phyloP scores from a whole-genome alignment of 352 stramenopile species.

The Globisporangium megalacanthum region DNA sequence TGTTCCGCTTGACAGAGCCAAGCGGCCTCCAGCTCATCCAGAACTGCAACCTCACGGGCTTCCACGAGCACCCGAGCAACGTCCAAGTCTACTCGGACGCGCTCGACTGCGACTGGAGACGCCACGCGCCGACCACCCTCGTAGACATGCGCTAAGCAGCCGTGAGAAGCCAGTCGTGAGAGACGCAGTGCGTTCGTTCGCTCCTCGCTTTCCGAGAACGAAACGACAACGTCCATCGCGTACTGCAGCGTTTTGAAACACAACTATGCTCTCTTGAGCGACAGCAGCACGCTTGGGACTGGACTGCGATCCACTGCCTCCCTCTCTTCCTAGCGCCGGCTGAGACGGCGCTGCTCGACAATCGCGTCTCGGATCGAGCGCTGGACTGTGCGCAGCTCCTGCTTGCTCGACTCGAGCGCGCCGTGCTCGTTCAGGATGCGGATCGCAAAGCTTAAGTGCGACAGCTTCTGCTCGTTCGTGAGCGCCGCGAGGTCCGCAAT shows the following conservation, averaged over 20 bases:
- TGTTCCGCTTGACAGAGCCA: constrained; percentile 81
- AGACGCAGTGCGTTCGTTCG: not conserved
- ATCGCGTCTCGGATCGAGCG: constrained; percentile 10
- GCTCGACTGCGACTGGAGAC: constrained; percentile 64
- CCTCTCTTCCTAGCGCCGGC: constrained; percentile 2
- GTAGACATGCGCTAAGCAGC: constrained; percentile 59
- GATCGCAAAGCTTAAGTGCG: constrained; percentile 11
- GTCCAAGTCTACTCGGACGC: constrained; percentile 79
- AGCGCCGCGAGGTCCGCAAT: not conserved
- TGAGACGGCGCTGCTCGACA: constrained; percentile 9
- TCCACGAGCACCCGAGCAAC: constrained; percentile 77
- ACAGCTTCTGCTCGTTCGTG: constrained; percentile 10
- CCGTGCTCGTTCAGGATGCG: constrained; percentile 13
- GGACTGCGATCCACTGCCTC: not conserved
- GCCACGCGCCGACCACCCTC: constrained; percentile 26
- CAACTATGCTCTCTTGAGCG: not conserved
- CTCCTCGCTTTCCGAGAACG: no score
- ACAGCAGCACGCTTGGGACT: not conserved
- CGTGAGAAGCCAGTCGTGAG: not conserved
- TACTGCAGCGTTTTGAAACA: not conserved
- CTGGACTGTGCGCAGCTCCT: constrained; percentile 9
- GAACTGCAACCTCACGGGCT: constrained; percentile 81
- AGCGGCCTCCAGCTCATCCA: constrained; percentile 83
- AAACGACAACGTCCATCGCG: not conserved
- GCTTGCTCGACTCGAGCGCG: constrained; percentile 7